These are phyloP conservation scores for Neodidymelliopsis sp. DNA, from an alignment of 2,329 filamentous ascomycete species.

Conservation along the genomic window DNA sequence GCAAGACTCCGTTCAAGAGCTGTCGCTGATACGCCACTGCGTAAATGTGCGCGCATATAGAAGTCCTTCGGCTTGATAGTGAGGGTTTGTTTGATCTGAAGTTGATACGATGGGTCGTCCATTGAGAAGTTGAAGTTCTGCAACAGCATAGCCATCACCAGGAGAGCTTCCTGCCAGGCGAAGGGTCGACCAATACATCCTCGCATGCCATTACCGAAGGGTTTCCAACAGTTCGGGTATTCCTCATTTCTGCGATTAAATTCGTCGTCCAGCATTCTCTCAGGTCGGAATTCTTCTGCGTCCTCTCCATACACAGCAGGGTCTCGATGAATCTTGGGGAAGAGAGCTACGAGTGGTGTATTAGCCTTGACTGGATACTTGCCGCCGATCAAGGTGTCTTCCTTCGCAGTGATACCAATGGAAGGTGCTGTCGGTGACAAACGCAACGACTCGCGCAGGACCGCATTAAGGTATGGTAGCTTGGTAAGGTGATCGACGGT, in stretches of 20 bases:
- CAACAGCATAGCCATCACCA: constrained; percentile 54
- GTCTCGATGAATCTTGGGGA: constrained; percentile 52
- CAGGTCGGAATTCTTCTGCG: constrained; percentile 54
- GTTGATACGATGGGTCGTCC: constrained; percentile 54
- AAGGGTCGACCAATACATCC: constrained; percentile 63
- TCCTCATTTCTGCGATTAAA: constrained; percentile 50
- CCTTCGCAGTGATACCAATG: constrained; percentile 50
- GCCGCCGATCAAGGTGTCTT: constrained; percentile 45
- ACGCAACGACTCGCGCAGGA: constrained; percentile 64
- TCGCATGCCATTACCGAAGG: constrained; percentile 62
- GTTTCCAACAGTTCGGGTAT: constrained; percentile 57
- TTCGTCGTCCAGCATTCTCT: constrained; percentile 57
- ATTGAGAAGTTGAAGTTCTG: constrained; percentile 55
- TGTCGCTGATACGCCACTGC: constrained; percentile 43
- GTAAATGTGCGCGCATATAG: constrained; percentile 47
- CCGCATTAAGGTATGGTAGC: constrained; percentile 62
- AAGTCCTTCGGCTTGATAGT: constrained; percentile 56
- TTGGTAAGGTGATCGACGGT: constrained; percentile 58
- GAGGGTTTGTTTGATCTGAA: constrained; percentile 54
- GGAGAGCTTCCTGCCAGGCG: constrained; percentile 62
- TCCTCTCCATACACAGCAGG: constrained; percentile 55
- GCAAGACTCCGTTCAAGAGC: constrained; percentile 39
- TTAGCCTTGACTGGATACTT: constrained; percentile 50
- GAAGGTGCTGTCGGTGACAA: constrained; percentile 63
- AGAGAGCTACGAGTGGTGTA: constrained; percentile 41